Base-by-base conservation (phyloP, 2,329 filamentous ascomycete species). In the Bipolaris victoriae region DNA sequence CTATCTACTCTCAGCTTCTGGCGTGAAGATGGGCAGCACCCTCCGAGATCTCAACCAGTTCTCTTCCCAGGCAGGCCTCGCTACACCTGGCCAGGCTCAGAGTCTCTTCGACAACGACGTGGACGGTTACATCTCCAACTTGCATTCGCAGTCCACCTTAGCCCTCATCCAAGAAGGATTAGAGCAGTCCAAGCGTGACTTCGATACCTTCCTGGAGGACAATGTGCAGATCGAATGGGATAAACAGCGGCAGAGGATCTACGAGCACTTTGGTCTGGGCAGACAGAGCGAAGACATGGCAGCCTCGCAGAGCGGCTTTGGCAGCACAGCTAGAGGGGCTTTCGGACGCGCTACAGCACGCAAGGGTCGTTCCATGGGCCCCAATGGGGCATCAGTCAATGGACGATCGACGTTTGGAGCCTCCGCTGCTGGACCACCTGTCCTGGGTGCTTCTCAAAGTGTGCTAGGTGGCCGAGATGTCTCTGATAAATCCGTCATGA, bases 201-300 rank as follows among this genome's bases (percentile, higher is more conserved):
- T 99, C 74, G 93, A 99, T 74, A 85, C 86, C 59, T 98, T 97
- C 75, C 83, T 99, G 54, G 93, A 98, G 74, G 93, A 97, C 69
- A 96, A 96, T 72, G 88, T 98, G 48, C 91, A 92, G 29, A 89
- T 96, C 81, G 92, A 98, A 75, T 98, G 95, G 93, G 93, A 97
- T 67, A 89, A 90, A 15, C 94, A 98, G 79, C 89, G 94, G 61
- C 91, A 90, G 76, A 88, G 88, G 64, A 97, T 99, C 63, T 98
- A 97, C 77, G 88, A 97, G 70, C 95, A 99, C 77, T 98, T 99
- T 76, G 95, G 95, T 13, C 89, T 99, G 15, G 82, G 80, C 41
- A 80, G 78, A 61, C 80, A 75, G 62, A 75, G 70, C 47, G 77
- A 77, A 51, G 75, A 77, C 20, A 65, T 76, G 62, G 72, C 72